Conservation (phyloP, 140 eudicot species). For the Anethum foeniculum region DNA sequence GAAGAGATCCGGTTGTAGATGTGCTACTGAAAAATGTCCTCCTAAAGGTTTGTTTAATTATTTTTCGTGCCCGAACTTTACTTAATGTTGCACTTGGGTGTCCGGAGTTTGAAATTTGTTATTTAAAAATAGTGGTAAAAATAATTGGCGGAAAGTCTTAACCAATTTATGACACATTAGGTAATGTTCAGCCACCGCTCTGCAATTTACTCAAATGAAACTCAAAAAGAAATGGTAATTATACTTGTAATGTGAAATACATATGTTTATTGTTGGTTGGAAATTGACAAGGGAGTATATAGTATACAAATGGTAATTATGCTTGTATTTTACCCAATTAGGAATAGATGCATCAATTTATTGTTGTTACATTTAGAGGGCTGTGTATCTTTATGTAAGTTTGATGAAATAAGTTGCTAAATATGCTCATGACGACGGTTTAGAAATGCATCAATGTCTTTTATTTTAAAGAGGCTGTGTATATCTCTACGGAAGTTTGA, state of each 20-base stretch:
- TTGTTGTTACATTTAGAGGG: not conserved
- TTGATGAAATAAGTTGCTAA: not conserved
- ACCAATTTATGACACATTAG: not conserved
- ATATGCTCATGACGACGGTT: not conserved
- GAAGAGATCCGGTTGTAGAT: constrained; percentile 56
- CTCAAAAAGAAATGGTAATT: not conserved
- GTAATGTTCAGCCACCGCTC: not conserved
- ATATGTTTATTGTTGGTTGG: not conserved
- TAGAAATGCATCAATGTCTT: not conserved
- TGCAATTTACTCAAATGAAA: not conserved
- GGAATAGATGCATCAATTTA: not conserved
- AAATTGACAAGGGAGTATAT: not conserved
- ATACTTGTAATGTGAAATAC: no score
- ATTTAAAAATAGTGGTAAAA: no score
- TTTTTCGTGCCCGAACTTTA: not conserved
- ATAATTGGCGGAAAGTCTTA: not conserved
- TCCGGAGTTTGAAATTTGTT: no score
- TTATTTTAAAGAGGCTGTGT: not conserved
- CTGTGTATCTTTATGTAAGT: not conserved
- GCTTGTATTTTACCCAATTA: not conserved
- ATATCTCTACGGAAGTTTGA: not conserved
- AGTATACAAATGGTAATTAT: not conserved
- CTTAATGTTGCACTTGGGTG: not conserved
- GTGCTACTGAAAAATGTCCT: constrained; percentile 36
- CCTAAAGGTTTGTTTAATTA: constrained; percentile 46